These are phyloP conservation scores for Ustilago xerochloae DNA, from an alignment of 1,284 basidiomycete species.

Conservation along the genomic window DNA sequence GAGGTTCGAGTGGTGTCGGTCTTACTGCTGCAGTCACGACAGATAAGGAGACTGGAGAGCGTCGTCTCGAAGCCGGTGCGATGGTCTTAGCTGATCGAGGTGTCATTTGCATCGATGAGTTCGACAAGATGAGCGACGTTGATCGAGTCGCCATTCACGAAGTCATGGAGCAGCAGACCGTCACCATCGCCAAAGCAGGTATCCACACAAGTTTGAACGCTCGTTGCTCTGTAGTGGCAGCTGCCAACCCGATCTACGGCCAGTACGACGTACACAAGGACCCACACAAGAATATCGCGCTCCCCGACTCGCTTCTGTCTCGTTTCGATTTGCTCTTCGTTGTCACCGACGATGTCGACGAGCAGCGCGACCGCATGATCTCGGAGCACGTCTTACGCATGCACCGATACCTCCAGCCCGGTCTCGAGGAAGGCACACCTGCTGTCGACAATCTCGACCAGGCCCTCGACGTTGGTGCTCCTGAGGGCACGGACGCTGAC, in stretches of 20 bases:
- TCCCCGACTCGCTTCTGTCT: slow-evolving; percentile 96
- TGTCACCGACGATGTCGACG: slow-evolving; percentile 97
- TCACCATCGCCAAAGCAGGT: slow-evolving; percentile 98
- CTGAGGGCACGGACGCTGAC: slow-evolving; percentile 57
- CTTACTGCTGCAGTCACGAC: slow-evolving; percentile 98
- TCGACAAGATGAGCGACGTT: slow-evolving; percentile 99
- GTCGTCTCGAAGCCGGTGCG: slow-evolving; percentile 94
- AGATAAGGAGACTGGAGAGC: slow-evolving; percentile 93
- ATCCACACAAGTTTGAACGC: slow-evolving; percentile 99
- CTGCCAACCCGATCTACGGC: slow-evolving; percentile 98
- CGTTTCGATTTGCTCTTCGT: slow-evolving; percentile 99
- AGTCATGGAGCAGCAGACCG: slow-evolving; percentile 98
- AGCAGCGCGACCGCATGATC: slow-evolving; percentile 90
- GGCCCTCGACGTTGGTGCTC: slow-evolving; percentile 63
- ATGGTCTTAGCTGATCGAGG: slow-evolving; percentile 99
- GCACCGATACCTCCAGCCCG: slow-evolving; percentile 95
- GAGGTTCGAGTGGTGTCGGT: slow-evolving; percentile 97
- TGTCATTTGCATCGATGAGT: slow-evolving; percentile 99
- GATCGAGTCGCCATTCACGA: slow-evolving; percentile 99
- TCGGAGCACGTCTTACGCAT: slow-evolving; percentile 97
- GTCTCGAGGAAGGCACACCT: slow-evolving; percentile 87
- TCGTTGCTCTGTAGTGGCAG: slow-evolving; percentile 95
- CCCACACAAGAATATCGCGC: slow-evolving; percentile 97
- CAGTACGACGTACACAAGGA: slow-evolving; percentile 99
- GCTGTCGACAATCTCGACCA: slow-evolving; percentile 83